Base-by-base conservation (phyloP, 768 basidiomycete genomes). In the Rhizopogon sp. region DNA sequence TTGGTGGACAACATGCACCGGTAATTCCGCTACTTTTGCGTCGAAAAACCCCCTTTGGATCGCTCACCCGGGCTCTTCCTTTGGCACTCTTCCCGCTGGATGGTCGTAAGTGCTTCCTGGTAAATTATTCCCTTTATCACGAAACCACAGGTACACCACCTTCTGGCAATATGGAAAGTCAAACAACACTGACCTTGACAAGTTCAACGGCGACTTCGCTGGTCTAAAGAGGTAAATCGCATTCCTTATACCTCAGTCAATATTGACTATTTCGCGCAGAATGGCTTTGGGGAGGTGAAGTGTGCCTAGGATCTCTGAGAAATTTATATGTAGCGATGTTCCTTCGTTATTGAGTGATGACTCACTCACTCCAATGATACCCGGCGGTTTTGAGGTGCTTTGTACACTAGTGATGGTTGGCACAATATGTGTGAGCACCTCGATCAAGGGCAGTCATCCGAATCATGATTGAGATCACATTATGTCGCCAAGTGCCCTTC, bases 1-100 rank as follows among this genome's bases (percentile, higher is more conserved):
- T 53, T 73, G 70, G 72, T 75, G 74, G 74, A 68, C 49, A 33
- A 61, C 61, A 3, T 75, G 74, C 64, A 75, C 74, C 2, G 67
- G 70, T 16, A 70, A 71, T 58, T 72, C 64, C 50, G 60, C 67
- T 14, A 56, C 60, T 16, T 74, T 74, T 54, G 66, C 58, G 5
- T 61, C 66, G 5, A 70, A 58, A 31, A 74, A 64, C 54, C 72
- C 70, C n/a, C 64, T 74, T 9, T 73, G 72, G 69, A 56, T 74
- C 41, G 71, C 74, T 13, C 66, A 62, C 33, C 73, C 66, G 41
- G 56, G 68, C 3, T 69, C 69, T 3, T 58, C 54, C 47, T 59
- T 69, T 13, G 72, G 71, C 7, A 61, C 68, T 10, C 66, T 73
- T 25, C 72, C 72, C 14, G 69, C 71, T 9, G 70, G 73, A 11